Evolutionary conservation across 352 stramenopile genomes (phyloP).

Genomic region (Blastocystis sp.): DNA sequence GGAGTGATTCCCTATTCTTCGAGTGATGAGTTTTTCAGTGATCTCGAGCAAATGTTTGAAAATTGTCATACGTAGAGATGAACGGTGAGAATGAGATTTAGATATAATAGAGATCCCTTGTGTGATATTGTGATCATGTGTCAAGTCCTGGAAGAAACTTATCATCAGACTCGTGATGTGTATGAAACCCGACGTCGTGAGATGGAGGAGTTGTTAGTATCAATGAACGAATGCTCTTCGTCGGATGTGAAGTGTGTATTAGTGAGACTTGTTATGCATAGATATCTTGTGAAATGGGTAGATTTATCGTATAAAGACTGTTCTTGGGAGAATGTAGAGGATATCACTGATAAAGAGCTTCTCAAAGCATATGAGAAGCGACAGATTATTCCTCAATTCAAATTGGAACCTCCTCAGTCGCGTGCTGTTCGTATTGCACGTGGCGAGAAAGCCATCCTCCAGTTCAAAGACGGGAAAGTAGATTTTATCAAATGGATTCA

Average conservation of each 20-base stretch:
- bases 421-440: constrained; percentile 70
- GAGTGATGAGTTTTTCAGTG: constrained; percentile 23
- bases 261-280: not conserved
- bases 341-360: constrained; percentile 88
- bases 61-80: constrained; percentile 29
- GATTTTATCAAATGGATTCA: not conserved
- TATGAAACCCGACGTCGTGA: not conserved
- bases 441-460: constrained; percentile 78
- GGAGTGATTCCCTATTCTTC: not conserved
- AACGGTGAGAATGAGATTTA: not conserved
- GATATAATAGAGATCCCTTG: constrained; percentile 25
- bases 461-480: constrained; percentile 67
- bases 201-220: not conserved
- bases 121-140: constrained; percentile 54
- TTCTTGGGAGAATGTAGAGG: constrained; percentile 89
- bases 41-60: constrained; percentile 39
- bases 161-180: constrained; percentile 5
- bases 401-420: constrained; percentile 77
- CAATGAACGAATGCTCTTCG: not conserved
- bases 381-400: constrained; percentile 73
- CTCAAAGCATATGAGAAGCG: constrained; percentile 78
- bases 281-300: constrained; percentile 98
- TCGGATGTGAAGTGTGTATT: constrained; percentile 8
- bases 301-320: constrained; percentile 93
- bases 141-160: constrained; percentile 3